Percentiles rank a stretch among this genome's conserved stretches.
phyloP scores from a whole-genome alignment of 306 rosid species.

The Ormosia emarginata region DNA sequence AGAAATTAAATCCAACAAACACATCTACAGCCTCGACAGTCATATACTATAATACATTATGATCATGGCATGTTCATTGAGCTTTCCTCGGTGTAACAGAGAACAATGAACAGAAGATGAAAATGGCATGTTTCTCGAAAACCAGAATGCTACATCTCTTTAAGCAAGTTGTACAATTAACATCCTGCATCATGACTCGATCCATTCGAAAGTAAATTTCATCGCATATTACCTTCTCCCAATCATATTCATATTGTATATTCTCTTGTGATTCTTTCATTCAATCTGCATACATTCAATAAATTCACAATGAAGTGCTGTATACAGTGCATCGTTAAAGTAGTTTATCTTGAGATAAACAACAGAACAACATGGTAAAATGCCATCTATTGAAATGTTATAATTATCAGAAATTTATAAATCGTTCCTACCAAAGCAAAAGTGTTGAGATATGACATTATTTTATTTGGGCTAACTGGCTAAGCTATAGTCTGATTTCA shows the following conservation, averaged over 20 bases:
- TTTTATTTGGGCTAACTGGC: background rate
- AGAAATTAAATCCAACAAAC: no score
- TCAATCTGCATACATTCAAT: conserved; percentile 47
- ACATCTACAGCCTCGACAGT: no score
- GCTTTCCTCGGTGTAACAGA: background rate
- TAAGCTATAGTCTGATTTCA: background rate
- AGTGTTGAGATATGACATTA: background rate
- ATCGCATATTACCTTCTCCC: conserved; percentile 77
- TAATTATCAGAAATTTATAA: background rate
- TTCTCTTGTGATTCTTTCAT: conserved; percentile 46
- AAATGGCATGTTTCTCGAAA: background rate
- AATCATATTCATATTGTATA: conserved; percentile 69
- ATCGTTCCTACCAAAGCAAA: background rate
- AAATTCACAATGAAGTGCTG: background rate
- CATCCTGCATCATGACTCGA: background rate
- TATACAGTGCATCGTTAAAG: background rate
- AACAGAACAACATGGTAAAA: background rate
- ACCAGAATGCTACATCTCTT: background rate
- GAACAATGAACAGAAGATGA: background rate
- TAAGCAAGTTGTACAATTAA: background rate
- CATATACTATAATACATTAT: background rate
- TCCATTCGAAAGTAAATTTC: conserved; percentile 8
- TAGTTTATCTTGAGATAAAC: background rate
- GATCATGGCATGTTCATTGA: background rate
- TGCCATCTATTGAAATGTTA: background rate